Evolutionary conservation across 169 alveolate genomes (phyloP).

Genomic region (Plasmodium yoelii): DNA sequence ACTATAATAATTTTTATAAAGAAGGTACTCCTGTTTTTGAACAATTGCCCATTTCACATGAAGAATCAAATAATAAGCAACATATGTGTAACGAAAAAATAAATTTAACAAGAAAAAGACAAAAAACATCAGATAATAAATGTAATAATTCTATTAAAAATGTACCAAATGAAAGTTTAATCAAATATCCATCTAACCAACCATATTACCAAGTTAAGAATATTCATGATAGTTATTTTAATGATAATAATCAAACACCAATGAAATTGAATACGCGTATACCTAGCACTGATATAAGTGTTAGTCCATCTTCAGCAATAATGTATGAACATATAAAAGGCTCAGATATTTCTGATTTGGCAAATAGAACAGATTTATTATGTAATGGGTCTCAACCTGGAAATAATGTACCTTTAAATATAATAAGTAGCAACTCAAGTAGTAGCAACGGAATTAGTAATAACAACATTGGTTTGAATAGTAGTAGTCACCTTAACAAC

Average conservation of each 20-base stretch:
- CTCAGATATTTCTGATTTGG: slow-evolving; percentile 1
- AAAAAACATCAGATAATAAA: slow-evolving; percentile 14
- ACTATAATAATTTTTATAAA: slow-evolving; percentile 1
- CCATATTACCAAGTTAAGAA: slow-evolving; percentile 5
- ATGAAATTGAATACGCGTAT: slow-evolving; percentile 17
- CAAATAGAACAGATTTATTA: slow-evolving; percentile 9
- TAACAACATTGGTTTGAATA: background rate
- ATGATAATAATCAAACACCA: slow-evolving; percentile 25
- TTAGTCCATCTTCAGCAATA: slow-evolving; percentile 20
- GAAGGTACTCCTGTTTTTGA: slow-evolving; percentile 2
- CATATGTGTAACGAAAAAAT: slow-evolving; percentile 17
- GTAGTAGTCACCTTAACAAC: too few species aligned
- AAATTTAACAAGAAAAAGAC: slow-evolving; percentile 25
- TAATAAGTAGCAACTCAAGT: too few species aligned
- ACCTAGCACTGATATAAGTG: slow-evolving; percentile 11
- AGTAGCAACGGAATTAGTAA: background rate
- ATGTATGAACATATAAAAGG: slow-evolving; percentile 17
- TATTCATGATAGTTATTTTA: slow-evolving; percentile 21
- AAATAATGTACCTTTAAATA: too few species aligned
- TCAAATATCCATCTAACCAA: slow-evolving; percentile 26
- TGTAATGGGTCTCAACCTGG: slow-evolving; percentile 1
- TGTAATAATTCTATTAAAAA: slow-evolving; percentile 29
- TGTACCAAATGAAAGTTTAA: slow-evolving; percentile 21
- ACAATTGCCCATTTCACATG: slow-evolving; percentile 8
- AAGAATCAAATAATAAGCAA: slow-evolving; percentile 35